These are phyloP conservation scores for Alternaria gansuensis DNA, from an alignment of 2,329 filamentous ascomycete species.

Conservation along the genomic window DNA sequence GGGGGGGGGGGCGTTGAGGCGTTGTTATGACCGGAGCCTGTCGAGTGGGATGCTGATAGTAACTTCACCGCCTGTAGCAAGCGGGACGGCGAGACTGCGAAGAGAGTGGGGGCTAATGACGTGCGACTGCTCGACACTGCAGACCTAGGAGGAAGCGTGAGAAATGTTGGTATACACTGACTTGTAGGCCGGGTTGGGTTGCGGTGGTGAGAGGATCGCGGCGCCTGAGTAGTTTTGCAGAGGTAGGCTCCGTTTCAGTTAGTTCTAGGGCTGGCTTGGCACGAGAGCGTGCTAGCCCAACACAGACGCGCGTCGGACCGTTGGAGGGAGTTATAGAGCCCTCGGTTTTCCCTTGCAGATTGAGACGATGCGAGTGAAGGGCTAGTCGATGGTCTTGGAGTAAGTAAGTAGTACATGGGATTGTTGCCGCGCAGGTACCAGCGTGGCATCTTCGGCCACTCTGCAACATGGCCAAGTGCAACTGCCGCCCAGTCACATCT, in stretches of 20 bases:
- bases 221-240: slow-evolving; percentile 37
- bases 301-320: slow-evolving; percentile 21
- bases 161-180: slow-evolving; percentile 26
- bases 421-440: slow-evolving; percentile 3
- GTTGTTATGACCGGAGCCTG: slow-evolving; percentile 50
- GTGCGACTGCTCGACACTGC: slow-evolving; percentile 33
- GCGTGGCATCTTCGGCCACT: neutral
- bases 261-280: slow-evolving; percentile 28
- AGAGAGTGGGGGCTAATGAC: slow-evolving; percentile 29
- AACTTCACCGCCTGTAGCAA: slow-evolving; percentile 52
- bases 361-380: neutral
- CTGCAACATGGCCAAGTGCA: slow-evolving; percentile 13
- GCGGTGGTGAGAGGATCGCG: slow-evolving; percentile 41
- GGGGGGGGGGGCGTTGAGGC: slow-evolving; percentile 41
- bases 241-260: slow-evolving; percentile 39
- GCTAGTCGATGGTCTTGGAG: neutral
- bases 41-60: slow-evolving; percentile 48
- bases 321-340: neutral
- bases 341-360: neutral
- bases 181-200: slow-evolving; percentile 36
- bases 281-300: slow-evolving; percentile 14
- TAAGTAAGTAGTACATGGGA: too few relatives aligned
- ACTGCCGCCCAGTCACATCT: slow-evolving; percentile 10
- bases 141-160: slow-evolving; percentile 29
- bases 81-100: slow-evolving; percentile 28